Evolutionary conservation across 2,329 filamentous ascomycete genomes (phyloP).

Genomic region (Conoideocrella luteorostrata): DNA sequence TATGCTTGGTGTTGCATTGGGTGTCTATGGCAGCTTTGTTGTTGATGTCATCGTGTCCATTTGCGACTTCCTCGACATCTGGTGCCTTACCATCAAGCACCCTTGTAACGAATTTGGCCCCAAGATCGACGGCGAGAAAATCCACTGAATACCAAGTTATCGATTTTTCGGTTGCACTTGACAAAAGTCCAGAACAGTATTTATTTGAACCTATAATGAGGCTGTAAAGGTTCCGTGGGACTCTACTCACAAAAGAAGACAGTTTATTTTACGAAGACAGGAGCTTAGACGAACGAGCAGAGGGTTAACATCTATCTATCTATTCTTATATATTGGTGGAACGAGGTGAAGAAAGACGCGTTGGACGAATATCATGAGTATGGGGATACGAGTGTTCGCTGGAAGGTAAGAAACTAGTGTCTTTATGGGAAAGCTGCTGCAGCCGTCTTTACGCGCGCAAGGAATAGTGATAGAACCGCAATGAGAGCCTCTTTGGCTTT

Average conservation of each 20-base stretch:
- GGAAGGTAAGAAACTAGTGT: background rate
- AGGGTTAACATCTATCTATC: background rate
- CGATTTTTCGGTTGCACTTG: background rate
- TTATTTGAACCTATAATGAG: background rate
- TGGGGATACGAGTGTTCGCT: background rate
- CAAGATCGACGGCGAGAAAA: slow-evolving; percentile 35
- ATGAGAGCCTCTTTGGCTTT: background rate
- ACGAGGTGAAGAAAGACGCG: background rate
- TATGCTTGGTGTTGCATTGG: slow-evolving; percentile 76
- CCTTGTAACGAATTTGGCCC: slow-evolving; percentile 42
- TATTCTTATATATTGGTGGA: background rate
- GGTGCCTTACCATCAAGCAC: slow-evolving; percentile 97
- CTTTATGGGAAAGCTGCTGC: background rate
- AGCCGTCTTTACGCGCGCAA: background rate
- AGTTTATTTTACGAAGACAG: background rate
- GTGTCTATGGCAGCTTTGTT: slow-evolving; percentile 96
- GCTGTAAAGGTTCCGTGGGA: background rate
- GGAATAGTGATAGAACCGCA: background rate
- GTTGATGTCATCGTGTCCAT: slow-evolving; percentile 96
- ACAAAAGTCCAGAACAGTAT: background rate
- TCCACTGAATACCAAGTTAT: slow-evolving; percentile 13
- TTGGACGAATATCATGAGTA: slow-evolving; percentile 1
- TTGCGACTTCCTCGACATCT: slow-evolving; percentile 96
- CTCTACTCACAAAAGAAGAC: background rate
- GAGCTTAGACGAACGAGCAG: background rate